Evolutionary conservation across 2,329 filamentous ascomycete genomes (phyloP), one percentile per base, ranked within the genome.

Genomic region (Aspergillus sp.): DNA sequence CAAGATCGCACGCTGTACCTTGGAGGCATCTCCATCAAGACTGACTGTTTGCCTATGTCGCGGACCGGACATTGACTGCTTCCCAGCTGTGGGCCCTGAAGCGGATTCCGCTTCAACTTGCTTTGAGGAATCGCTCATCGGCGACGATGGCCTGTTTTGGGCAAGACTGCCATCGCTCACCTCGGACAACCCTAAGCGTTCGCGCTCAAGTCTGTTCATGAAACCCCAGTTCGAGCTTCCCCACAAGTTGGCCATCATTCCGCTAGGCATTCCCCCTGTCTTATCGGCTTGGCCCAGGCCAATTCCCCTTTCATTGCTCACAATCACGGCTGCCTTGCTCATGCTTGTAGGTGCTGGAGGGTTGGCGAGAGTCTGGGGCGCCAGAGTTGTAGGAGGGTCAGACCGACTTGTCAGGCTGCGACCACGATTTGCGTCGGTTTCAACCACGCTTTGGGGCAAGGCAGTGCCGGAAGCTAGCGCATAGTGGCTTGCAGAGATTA

Each of bases 201-300:
- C 81, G 17, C 77, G 73, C 60, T 81, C 82, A 32, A 88, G 68
- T 31, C 80, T 78, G 59, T 88, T 87, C 53, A 88, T 74, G 58
- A 83, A 82, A 13, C 84, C 84, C 89, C 91, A 96, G 44, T 91
- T 87, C 52, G 85, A 88, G 64, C 87, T 95, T 46, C 93, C 93
- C 93, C 93, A 97, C 51, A 95, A 82, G 68, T 97, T 97, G 29
- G 92, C 92, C 77, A 96, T 84, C 56, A 97, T 85, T 13, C 90
- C 91, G 46, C 88, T 89, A 1, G 92, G 90, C 72, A 96, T 84
- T 19, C 83, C 83, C 40, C 88, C 84, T n/a, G 81, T 81, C 44
- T 78, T 83, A 61, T 85, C 82, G 54, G 76, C 77, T 45, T 76
- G 73, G n/a, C 85, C 85, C 16, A 85, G 71, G 3, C 81, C 81